A percentile compares a stretch with the other conserved stretches of the same genome.
These are phyloP conservation scores for Verticillium dahliae DNA, from an alignment of 2,329 filamentous ascomycete species.

Conservation along the genomic window DNA sequence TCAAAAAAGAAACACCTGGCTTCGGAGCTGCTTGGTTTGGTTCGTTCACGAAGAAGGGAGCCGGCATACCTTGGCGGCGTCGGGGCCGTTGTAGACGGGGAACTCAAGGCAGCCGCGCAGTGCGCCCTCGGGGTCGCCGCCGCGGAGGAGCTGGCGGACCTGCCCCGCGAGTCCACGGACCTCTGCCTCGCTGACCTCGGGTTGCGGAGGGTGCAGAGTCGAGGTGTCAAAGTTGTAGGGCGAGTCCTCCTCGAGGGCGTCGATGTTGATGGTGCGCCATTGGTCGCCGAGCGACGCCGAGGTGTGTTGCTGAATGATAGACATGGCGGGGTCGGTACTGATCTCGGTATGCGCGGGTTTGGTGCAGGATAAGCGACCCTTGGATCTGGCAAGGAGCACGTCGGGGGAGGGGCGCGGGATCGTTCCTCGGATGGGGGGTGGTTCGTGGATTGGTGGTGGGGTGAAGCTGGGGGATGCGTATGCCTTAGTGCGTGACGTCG, in stretches of 20 bases:
- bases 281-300: slow-evolving; percentile 54
- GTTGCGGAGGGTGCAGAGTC: slow-evolving; percentile 70
- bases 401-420: background rate
- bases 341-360: background rate
- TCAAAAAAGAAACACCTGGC: no score
- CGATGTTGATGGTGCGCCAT: slow-evolving; percentile 90
- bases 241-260: slow-evolving; percentile 84
- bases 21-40: no score
- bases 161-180: slow-evolving; percentile 73
- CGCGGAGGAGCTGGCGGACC: slow-evolving; percentile 79
- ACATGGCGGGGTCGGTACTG: slow-evolving; percentile 36
- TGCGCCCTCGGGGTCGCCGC: slow-evolving; percentile 82
- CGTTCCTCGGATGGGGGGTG: background rate
- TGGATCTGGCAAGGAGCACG: background rate
- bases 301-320: slow-evolving; percentile 61
- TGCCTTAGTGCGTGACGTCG: background rate
- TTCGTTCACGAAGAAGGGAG: no score
- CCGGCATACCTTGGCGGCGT: slow-evolving; percentile 48
- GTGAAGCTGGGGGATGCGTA: background rate
- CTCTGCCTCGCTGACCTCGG: slow-evolving; percentile 69
- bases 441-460: background rate
- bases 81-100: slow-evolving; percentile 64
- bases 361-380: background rate
- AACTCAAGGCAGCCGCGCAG: slow-evolving; percentile 78
- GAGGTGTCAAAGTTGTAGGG: slow-evolving; percentile 84